Conservation (phyloP, 257 asterid genomes). For the Primulina eburnea region DNA sequence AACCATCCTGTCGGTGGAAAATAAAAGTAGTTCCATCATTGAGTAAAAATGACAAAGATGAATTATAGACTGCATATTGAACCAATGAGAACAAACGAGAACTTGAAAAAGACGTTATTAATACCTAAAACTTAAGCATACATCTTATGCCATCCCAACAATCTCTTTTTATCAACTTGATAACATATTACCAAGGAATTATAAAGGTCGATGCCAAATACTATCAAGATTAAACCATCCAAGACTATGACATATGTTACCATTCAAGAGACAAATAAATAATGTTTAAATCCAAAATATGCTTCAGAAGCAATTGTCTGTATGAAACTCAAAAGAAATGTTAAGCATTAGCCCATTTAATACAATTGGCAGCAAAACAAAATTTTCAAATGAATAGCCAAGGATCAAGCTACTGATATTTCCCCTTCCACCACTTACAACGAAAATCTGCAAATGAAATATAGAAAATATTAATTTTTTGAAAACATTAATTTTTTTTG, state of each 20-base stretch:
- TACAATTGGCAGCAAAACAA: constrained; percentile 3
- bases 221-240: background rate
- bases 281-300: no score
- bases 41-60: constrained; percentile 3
- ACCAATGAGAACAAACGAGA: background rate
- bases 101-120: background rate
- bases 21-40: background rate
- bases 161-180: background rate
- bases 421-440: constrained; percentile 4
- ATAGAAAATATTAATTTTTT: no score
- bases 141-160: background rate
- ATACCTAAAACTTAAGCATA: constrained; percentile 12
- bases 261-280: background rate
- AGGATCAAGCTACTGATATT: background rate
- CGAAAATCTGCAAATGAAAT: background rate
- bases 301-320: no score
- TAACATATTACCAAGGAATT: background rate
- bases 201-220: background rate
- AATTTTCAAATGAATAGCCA: background rate
- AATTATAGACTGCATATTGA: background rate
- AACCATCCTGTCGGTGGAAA: background rate
- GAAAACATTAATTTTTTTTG: no score
- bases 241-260: background rate
- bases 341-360: no score
- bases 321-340: no score